These are phyloP conservation scores for Sarocladiaceae sp. DNA, from an alignment of 2,329 filamentous ascomycete species.

Conservation along the genomic window DNA sequence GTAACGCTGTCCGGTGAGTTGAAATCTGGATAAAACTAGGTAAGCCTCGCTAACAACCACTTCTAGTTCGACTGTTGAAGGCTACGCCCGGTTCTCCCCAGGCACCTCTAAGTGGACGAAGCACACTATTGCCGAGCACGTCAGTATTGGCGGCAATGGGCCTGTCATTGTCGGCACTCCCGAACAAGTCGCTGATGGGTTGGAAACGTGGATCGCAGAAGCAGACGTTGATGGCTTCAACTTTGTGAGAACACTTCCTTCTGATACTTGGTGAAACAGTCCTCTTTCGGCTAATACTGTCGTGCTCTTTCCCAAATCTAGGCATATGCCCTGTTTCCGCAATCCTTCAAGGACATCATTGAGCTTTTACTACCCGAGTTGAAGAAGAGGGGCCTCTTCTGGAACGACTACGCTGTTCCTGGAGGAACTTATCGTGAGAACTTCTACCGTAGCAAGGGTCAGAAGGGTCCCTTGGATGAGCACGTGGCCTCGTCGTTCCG, in stretches of 20 bases:
- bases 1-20: slow-evolving; percentile 55
- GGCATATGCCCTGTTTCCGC: slow-evolving; percentile 52
- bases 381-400: slow-evolving; percentile 50
- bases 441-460: no score
- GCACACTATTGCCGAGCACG: slow-evolving; percentile 46
- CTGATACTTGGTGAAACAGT: no score
- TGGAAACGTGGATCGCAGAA: slow-evolving; percentile 12
- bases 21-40: no score
- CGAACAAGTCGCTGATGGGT: slow-evolving; percentile 9
- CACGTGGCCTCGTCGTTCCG: no score
- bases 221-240: slow-evolving; percentile 15
- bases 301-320: background rate
- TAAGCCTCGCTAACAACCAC: no score
- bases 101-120: slow-evolving; percentile 44
- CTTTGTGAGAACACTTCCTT: slow-evolving; percentile 5
- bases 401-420: slow-evolving; percentile 45
- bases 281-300: no score
- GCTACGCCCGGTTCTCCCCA: slow-evolving; percentile 14
- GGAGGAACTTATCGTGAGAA: slow-evolving; percentile 57
- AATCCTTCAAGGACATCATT: slow-evolving; percentile 61
- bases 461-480: no score
- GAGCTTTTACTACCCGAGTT: slow-evolving; percentile 61
- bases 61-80: slow-evolving; percentile 12
- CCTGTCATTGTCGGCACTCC: slow-evolving; percentile 1
- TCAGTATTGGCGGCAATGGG: slow-evolving; percentile 31